These are phyloP conservation scores for Perkinsus olseni DNA, from an alignment of 169 alveolate genomes.

Conservation along the genomic window DNA sequence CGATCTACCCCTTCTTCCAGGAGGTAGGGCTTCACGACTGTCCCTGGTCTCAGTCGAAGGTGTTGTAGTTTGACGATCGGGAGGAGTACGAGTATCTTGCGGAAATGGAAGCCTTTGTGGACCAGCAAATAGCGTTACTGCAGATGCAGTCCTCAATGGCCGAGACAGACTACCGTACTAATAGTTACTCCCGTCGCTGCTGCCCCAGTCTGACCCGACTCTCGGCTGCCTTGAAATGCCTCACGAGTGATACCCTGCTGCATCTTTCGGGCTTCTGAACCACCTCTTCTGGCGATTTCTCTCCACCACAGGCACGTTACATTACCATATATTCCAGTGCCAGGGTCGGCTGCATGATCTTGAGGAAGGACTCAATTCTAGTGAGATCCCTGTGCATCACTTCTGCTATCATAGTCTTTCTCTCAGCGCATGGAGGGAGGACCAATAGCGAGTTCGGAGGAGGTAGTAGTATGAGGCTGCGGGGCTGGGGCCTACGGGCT, in stretches of 20 bases:
- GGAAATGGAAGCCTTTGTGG: not conserved
- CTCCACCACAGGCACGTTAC: not conserved
- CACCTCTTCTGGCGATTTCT: too few species aligned
- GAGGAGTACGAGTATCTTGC: not conserved
- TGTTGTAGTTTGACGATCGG: not conserved
- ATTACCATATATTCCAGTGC: not conserved
- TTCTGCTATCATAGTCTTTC: not conserved
- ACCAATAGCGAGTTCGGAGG: not conserved
- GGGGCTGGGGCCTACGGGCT: not conserved
- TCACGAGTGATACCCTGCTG: too few species aligned
- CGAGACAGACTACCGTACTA: not conserved
- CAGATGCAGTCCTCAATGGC: not conserved
- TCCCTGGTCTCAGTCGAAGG: not conserved
- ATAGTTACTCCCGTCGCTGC: too few species aligned
- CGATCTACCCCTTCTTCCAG: not conserved
- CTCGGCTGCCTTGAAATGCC: too few species aligned
- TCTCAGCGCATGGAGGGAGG: not conserved
- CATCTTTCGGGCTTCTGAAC: too few species aligned
- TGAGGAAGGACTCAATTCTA: not conserved
- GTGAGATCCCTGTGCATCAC: not conserved
- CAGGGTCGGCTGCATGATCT: not conserved
- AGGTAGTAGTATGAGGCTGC: not conserved
- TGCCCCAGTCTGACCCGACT: too few species aligned
- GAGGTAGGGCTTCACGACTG: not conserved
- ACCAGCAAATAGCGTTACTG: not conserved